phyloP scores from a whole-genome alignment of 2,329 filamentous ascomycete species.

The Gnomoniopsis sp. region DNA sequence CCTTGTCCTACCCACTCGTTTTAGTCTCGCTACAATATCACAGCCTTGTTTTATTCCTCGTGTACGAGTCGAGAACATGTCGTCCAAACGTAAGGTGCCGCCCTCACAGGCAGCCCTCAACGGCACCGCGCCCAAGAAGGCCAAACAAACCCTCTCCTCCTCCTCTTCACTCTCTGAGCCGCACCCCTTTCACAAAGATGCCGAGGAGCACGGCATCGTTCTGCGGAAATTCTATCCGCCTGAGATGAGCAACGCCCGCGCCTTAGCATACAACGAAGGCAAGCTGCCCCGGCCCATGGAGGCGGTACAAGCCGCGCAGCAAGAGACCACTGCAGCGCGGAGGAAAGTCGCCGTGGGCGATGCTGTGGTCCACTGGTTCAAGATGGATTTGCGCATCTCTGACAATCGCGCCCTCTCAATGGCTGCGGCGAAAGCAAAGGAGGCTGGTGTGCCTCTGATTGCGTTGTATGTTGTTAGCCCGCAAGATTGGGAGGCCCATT shows the following conservation, averaged over 20 bases:
- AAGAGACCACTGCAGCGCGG: conserved; percentile 55
- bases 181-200: conserved; percentile 42
- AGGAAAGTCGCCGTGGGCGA: conserved; percentile 49
- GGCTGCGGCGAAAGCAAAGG: conserved; percentile 52
- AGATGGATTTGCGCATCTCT: conserved; percentile 68
- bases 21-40: background rate
- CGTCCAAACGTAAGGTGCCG: conserved; percentile 20
- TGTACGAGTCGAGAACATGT: background rate
- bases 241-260: conserved; percentile 81
- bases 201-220: conserved; percentile 59
- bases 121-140: conserved; percentile 8
- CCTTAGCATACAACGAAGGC: conserved; percentile 68
- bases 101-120: background rate
- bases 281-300: conserved; percentile 72
- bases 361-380: conserved; percentile 87
- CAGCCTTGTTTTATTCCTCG: background rate
- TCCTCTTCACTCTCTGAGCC: conserved; percentile 31
- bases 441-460: conserved; percentile 60
- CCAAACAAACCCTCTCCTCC: conserved; percentile 2
- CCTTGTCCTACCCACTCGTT: background rate
- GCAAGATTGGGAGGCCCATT: conserved; percentile 79
- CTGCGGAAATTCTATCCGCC: conserved; percentile 75
- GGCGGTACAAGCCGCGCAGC: conserved; percentile 56
- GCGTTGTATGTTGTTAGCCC: conserved; percentile 77
- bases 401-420: conserved; percentile 72